Percentiles rank a stretch among this genome's conserved stretches.
Conservation (phyloP, 2,329 filamentous ascomycete genomes). For the Epichloe gansuensis region DNA sequence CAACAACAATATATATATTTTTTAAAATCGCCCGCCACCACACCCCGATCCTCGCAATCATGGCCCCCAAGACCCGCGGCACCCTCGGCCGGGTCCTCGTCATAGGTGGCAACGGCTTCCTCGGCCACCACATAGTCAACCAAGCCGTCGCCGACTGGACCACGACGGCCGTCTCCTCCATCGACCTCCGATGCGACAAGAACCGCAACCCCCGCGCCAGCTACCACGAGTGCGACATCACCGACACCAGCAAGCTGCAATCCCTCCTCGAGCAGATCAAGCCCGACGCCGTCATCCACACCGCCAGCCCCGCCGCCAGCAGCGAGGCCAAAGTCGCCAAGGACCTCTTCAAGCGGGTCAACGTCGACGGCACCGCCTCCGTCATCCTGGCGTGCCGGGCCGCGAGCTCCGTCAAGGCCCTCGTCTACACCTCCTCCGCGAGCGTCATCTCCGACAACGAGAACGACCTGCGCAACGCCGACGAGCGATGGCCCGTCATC, state of each 20-base stretch:
- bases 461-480: conserved; percentile 67
- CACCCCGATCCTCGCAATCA: not conserved
- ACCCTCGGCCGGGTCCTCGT: conserved; percentile 59
- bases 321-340: conserved; percentile 39
- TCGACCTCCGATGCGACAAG: conserved; percentile 58
- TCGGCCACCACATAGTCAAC: conserved; percentile 71
- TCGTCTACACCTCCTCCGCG: conserved; percentile 85
- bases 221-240: conserved; percentile 71
- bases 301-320: conserved; percentile 57
- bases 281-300: conserved; percentile 83
- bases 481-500: conserved; percentile 70
- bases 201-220: conserved; percentile 48
- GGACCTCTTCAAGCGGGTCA: conserved; percentile 64
- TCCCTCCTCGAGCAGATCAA: conserved; percentile 51
- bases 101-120: conserved; percentile 73
- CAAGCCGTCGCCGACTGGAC: conserved; percentile 46
- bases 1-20: too few species aligned
- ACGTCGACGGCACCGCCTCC: conserved; percentile 72
- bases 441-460: conserved; percentile 77
- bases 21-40: too few species aligned
- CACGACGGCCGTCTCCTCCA: conserved; percentile 47
- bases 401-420: conserved; percentile 46
- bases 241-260: conserved; percentile 46
- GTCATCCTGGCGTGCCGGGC: conserved; percentile 62
- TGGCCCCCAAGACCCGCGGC: conserved; percentile 16